phyloP scores from a whole-genome alignment of 129 eudicot species.

The Flaveria linearis region DNA sequence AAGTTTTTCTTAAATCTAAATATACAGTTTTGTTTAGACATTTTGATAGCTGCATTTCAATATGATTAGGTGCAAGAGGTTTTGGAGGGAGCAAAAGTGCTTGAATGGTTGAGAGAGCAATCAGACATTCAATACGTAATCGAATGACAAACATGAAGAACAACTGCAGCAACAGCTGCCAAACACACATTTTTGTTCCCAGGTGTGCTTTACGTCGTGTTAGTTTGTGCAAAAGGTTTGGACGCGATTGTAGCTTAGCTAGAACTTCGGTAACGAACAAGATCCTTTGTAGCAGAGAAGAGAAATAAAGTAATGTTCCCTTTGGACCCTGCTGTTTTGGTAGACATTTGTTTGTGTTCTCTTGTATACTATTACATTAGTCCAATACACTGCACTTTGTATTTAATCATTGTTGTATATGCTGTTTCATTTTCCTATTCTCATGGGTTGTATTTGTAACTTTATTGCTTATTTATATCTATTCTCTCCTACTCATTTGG shows the following conservation, averaged over 20 bases:
- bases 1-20: background rate
- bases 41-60: background rate
- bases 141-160: constrained; percentile 38
- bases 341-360: too few species aligned
- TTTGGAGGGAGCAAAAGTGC: constrained; percentile 94
- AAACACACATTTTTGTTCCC: constrained; percentile 33
- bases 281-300: constrained; percentile 24
- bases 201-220: background rate
- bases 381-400: too few species aligned
- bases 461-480: too few species aligned
- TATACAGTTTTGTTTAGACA: background rate
- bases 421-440: too few species aligned
- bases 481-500: too few species aligned
- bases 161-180: constrained; percentile 8
- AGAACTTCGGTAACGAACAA: constrained; percentile 18
- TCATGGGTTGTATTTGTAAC: too few species aligned
- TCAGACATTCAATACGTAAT: constrained; percentile 67
- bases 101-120: constrained; percentile 81
- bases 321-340: background rate
- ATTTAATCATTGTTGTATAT: too few species aligned
- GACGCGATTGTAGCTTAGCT: background rate
- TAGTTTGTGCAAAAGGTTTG: constrained; percentile 4
- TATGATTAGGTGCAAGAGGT: constrained; percentile 71
- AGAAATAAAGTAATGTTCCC: background rate
- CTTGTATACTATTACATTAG: too few species aligned